Evolutionary conservation across 208 protist species (phyloP).

Genomic region (Leishmania arabica): DNA sequence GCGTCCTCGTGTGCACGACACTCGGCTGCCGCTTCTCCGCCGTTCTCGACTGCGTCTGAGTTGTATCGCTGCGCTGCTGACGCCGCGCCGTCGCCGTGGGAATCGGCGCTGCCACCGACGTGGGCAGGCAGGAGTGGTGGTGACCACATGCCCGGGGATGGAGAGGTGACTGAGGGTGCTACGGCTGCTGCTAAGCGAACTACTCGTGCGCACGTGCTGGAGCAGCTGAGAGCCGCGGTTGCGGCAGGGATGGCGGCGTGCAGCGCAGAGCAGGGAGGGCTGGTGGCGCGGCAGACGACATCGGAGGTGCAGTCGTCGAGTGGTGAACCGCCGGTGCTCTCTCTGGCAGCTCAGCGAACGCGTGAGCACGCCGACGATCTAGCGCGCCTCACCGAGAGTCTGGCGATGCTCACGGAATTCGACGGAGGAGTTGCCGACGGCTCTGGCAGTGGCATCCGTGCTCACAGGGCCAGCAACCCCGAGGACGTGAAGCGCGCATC

Average conservation of each 20-base stretch:
- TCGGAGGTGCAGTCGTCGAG: not conserved
- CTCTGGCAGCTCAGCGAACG: slow-evolving; percentile 10
- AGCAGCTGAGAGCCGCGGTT: slow-evolving; percentile 4
- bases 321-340: not conserved
- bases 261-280: not conserved
- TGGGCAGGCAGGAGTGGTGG: not conserved
- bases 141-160: not conserved
- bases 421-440: not conserved
- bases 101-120: slow-evolving; percentile 24
- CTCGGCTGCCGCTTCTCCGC: not conserved
- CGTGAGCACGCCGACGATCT: slow-evolving; percentile 19
- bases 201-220: slow-evolving; percentile 4
- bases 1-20: not conserved
- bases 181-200: not conserved
- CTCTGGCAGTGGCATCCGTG: not conserved
- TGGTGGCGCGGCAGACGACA: not conserved
- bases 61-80: slow-evolving; percentile 11
- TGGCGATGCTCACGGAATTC: slow-evolving; percentile 5
- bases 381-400: slow-evolving; percentile 10
- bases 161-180: not conserved
- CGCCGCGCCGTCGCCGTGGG: slow-evolving; percentile 39
- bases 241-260: slow-evolving; percentile 11
- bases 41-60: not conserved
- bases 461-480: not conserved
- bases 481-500: not conserved